Base-by-base conservation (phyloP, 2,329 filamentous ascomycete species). In the Daldinia sp. region DNA sequence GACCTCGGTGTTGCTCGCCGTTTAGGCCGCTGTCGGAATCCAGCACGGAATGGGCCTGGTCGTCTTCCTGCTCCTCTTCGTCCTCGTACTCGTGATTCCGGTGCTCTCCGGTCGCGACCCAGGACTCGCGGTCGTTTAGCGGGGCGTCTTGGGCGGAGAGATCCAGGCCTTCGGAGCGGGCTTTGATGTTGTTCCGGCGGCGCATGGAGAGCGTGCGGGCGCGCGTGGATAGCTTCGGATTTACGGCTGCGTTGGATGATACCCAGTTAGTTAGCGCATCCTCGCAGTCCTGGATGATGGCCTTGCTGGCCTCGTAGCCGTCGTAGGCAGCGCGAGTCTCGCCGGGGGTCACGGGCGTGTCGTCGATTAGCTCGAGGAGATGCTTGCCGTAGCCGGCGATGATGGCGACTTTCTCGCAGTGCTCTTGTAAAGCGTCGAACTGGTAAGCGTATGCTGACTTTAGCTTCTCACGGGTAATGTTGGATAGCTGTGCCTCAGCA, bases 401-500 rank as follows among this genome's bases (percentile, higher is more conserved):
- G 76, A 99, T 96, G 75, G 95, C 95, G 21, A 98, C 87, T 84
- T 99, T 99, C 81, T 99, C 95, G 78, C 91, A 95, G 81, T 98
- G 95, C 83, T 99, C 95, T 64, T 93, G 92, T 69, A 99, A 88
- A 41, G 95, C 95, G 76, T 99, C 94, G 73, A 99, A 99, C 77
- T 99, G 95, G 82, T 98, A 99, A 55, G 90, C 91, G 82, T 97
- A 99, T 37, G 95, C 95, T 53, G 94, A 91, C 87, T 99, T 99
- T 77, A 99, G 89, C 86, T 99, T 99, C 82, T 99, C 94, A 73
- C 95, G 94, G 23, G 96, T 99, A 76, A 99, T 99, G 85, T 99
- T 99, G 77, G 94, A 97, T 53, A 99, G 86, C 82, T 99, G 95
- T 6, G 95, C 95, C 80, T 99, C 95, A 66, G 95, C 95, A 58